Base-by-base conservation (phyloP, 108 stramenopile genomes). In the Nannochloropsis granulata region DNA sequence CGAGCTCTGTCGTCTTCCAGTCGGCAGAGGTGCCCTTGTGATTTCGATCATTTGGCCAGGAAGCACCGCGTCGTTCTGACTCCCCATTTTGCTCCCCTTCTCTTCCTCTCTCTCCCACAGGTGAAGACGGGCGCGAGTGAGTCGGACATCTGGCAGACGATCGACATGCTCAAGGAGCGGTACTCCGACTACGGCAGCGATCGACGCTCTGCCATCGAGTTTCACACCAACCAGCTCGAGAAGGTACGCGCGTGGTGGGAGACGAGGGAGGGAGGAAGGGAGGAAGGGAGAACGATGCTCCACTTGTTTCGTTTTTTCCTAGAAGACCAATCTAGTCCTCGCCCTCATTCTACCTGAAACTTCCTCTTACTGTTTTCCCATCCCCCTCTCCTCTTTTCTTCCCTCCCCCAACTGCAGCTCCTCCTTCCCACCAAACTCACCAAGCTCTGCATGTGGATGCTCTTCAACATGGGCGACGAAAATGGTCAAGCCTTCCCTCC, bases 151-250 rank as follows among this genome's bases (percentile, higher is more conserved):
- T 91, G 91, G 82, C 92, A 84, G 13, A 89, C 83, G 25, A 94
- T 96, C 82, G 94, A 96, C 88, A 90, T 94, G 78, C 93, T 94
- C 86, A 93, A 95, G 83, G 94, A 94, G 85, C 92, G 93, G 44
- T 94, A 92, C 83, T 93, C 94, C 0, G 96, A 96, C 82, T 96
- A 96, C 89, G 96, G 96, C 21, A 89, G 92, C 79, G 93, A 93
- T 86, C 90, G 94, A 26, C 84, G 93, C 34, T 92, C 92, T 12
- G 92, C 93, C 24, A 94, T 95, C 42, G 93, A 95, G 84, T 95
- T 94, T 86, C 94, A 95, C 89, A 71, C 56, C 21, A 71, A 71
- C n/a, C 56, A 71, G n/a, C 56, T 71, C 56, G 56, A 71, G 56
- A 71, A 71, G 56, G 56, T 71, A 16, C 56, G 56, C n/a, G 56